Evolutionary conservation across 2,329 filamentous ascomycete species (phyloP).

Genomic region (Talaromyces sp.): DNA sequence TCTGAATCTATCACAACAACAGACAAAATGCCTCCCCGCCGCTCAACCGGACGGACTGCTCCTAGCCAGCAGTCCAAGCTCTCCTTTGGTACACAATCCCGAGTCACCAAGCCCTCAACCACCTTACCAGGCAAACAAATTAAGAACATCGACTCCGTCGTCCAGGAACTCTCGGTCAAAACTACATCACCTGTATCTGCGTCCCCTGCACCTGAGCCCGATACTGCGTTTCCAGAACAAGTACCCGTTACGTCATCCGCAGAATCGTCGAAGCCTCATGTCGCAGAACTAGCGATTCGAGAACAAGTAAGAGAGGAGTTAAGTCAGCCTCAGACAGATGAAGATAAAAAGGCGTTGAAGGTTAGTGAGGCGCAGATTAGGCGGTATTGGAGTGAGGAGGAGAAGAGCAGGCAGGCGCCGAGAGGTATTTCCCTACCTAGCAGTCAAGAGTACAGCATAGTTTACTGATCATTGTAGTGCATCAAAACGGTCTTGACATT

Average conservation of each 20-base stretch:
- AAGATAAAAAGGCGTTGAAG: conserved; percentile 54
- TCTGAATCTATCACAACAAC: not conserved
- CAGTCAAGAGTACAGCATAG: not conserved
- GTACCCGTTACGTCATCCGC: conserved; percentile 23
- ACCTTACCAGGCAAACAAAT: conserved; percentile 26
- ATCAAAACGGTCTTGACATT: conserved; percentile 68
- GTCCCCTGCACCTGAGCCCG: conserved; percentile 8
- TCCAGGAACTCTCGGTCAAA: conserved; percentile 3
- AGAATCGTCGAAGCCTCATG: conserved; percentile 29
- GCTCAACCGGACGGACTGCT: conserved; percentile 34
- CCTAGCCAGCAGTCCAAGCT: conserved; percentile 56
- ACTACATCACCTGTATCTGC: conserved; percentile 9
- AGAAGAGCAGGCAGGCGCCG: conserved; percentile 63
- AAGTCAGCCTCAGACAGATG: conserved; percentile 31
- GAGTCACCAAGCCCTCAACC: conserved; percentile 56
- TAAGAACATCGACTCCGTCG: conserved; percentile 17
- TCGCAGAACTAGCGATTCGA: conserved; percentile 37
- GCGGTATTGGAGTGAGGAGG: conserved; percentile 72
- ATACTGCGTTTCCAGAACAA: conserved; percentile 29
- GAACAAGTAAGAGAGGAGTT: conserved; percentile 49
- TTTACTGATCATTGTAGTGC: conserved; percentile 50
- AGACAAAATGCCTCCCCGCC: conserved; percentile 44
- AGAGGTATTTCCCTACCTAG: conserved; percentile 32
- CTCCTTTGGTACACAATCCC: conserved; percentile 56
- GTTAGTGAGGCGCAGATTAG: conserved; percentile 67